Conservation (phyloP, 2,329 filamentous ascomycete genomes). For the Colletotrichum salicis region DNA sequence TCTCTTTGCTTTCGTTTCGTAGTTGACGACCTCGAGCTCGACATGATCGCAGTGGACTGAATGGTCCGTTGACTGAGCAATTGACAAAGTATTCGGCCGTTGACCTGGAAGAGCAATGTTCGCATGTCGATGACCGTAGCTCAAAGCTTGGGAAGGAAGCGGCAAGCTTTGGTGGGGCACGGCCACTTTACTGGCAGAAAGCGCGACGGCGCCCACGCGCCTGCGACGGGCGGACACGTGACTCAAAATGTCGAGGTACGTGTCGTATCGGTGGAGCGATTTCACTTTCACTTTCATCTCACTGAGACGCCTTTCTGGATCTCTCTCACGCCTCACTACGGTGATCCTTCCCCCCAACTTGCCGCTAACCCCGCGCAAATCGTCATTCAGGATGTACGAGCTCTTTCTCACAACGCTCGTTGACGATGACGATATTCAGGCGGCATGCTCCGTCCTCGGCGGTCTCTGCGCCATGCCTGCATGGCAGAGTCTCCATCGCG, state of each 20-base stretch:
- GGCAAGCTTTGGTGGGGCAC: constrained; percentile 8
- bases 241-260: background rate
- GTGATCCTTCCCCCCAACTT: too few relatives aligned
- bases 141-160: constrained; percentile 7
- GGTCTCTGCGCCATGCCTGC: constrained; percentile 68
- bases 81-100: background rate
- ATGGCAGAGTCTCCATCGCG: constrained; percentile 59
- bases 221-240: constrained; percentile 19
- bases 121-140: constrained; percentile 10
- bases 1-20: constrained; percentile 52
- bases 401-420: constrained; percentile 68
- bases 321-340: background rate
- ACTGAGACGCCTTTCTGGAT: background rate
- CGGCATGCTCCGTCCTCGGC: constrained; percentile 63
- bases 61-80: background rate
- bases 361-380: background rate
- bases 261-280: background rate
- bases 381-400: constrained; percentile 61
- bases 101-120: background rate
- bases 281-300: background rate
- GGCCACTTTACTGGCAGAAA: background rate
- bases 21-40: constrained; percentile 13
- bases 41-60: constrained; percentile 6
- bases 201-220: constrained; percentile 16
- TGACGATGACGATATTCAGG: constrained; percentile 59